Percentiles rank a stretch among this genome's conserved stretches.
These are phyloP conservation scores for Myxozyma sirexii DNA, from an alignment of 805 yeast genomes.

Conservation along the genomic window DNA sequence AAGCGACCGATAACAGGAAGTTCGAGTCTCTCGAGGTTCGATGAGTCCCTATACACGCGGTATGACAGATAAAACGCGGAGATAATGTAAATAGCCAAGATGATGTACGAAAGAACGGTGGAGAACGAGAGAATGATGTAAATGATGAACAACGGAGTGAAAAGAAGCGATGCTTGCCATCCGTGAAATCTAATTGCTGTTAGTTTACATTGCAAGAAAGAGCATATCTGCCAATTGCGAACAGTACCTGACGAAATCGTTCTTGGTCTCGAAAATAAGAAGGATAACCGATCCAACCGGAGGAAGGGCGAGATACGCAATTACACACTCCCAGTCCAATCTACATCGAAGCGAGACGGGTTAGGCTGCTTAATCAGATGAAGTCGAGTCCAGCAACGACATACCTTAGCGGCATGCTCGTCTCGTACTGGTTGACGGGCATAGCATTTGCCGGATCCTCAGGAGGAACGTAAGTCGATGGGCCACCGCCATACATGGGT, in stretches of 20 bases:
- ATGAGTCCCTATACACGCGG: conserved; percentile 28
- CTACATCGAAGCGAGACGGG: conserved; percentile 6
- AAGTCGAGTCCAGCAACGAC: neutral
- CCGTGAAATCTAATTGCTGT: conserved; percentile 25
- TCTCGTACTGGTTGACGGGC: conserved; percentile 34
- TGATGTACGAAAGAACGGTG: conserved; percentile 30
- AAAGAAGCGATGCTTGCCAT: conserved; percentile 34
- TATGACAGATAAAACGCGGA: conserved; percentile 27
- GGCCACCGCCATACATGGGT: conserved; percentile 9
- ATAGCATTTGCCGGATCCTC: conserved; percentile 18
- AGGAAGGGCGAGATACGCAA: conserved; percentile 31
- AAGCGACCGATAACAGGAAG: conserved; percentile 32
- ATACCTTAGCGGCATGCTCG: conserved; percentile 31
- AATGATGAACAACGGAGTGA: conserved; percentile 31
- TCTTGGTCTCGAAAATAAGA: conserved; percentile 32
- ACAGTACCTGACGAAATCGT: conserved; percentile 32
- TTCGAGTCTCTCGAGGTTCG: conserved; percentile 29
- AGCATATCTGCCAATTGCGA: too few species aligned
- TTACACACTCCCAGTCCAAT: conserved; percentile 31
- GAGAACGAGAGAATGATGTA: conserved; percentile 33
- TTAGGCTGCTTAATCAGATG: neutral
- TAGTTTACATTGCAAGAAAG: too few species aligned
- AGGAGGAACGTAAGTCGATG: conserved; percentile 20
- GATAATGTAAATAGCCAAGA: conserved; percentile 27
- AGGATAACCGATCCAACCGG: conserved; percentile 33